Percentiles rank a stretch among this genome's conserved stretches.
phyloP scores from a whole-genome alignment of 345 rosid genomes.

The Corymbia maculata region DNA sequence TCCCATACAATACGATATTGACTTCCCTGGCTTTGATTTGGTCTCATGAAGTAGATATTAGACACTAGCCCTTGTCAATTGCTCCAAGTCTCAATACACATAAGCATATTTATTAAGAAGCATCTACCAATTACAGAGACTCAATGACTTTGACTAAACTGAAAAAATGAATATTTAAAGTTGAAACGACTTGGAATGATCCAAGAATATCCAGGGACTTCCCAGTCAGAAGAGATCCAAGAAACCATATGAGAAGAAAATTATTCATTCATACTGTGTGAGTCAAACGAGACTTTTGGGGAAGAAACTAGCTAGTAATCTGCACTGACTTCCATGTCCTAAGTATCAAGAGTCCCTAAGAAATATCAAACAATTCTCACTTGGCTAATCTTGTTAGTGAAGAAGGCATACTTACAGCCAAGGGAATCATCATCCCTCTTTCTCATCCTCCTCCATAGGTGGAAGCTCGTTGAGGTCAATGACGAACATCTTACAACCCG shows the following conservation, averaged over 20 bases:
- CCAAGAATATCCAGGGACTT: background rate
- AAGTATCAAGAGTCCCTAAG: background rate
- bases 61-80: background rate
- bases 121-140: background rate
- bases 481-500: background rate
- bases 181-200: background rate
- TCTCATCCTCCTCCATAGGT: background rate
- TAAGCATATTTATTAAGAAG: background rate
- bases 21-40: background rate
- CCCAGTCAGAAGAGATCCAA: background rate
- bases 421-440: background rate
- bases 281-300: background rate
- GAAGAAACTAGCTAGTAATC: background rate
- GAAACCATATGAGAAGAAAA: background rate
- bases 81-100: background rate
- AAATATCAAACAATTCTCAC: background rate
- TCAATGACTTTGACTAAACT: background rate
- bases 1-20: background rate
- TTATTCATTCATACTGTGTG: background rate
- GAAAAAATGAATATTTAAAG: background rate
- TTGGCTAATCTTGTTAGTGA: background rate
- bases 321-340: background rate
- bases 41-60: background rate
- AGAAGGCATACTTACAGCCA: background rate
- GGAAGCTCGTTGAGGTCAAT: constrained; percentile 17